Base-by-base conservation (phyloP, 176 grass and related monocot genomes). In the Oryza longistaminata region DNA sequence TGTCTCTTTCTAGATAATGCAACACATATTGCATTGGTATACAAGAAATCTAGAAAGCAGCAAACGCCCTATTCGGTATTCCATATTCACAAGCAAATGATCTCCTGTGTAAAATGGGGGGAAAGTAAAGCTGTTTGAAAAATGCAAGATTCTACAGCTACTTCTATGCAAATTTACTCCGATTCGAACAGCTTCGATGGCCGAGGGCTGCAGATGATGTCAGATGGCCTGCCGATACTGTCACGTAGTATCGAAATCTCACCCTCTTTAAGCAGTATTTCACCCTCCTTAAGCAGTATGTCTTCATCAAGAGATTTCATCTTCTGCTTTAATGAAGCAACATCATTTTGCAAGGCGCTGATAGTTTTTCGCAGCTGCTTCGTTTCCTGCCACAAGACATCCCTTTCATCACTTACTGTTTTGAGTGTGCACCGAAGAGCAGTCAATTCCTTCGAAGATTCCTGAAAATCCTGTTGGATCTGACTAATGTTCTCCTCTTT, bases 191-290 rank as follows among this genome's bases (percentile, higher is more conserved):
- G 81, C 62, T 85, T 88, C 46, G 85, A 11, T 24, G 86, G 61
- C 22, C 48, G 58, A 72, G 86, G 82, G 79, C 78, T 92, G 68
- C 82, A 85, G 27, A 85, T 72, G 48, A 85, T 24, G 73, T 85
- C 86, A 37, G 87, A 85, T 27, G 88, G 93, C 43, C 52, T 85
- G 26, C 85, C 74, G 55, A 86, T 73, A 44, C 74, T 85, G 45
- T 94, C 92, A n/a, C 34, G 76, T 35, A 92, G 27, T 73, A 96
- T 93, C 37, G 89, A 87, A 46, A 96, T 88, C 83, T 93, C 84
- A 14, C 89, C 94, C 49, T 96, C 91, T 8, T 75, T 82, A 11
- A 91, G 61, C 22, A 97, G 87, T 81, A 93, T 74, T 33, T 91
- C 86, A 6, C 89, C 92, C 72, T 96, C 94, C 82, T 96, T 93